Conservation (phyloP, 2,329 filamentous ascomycete genomes). For the Botrytis porri region DNA sequence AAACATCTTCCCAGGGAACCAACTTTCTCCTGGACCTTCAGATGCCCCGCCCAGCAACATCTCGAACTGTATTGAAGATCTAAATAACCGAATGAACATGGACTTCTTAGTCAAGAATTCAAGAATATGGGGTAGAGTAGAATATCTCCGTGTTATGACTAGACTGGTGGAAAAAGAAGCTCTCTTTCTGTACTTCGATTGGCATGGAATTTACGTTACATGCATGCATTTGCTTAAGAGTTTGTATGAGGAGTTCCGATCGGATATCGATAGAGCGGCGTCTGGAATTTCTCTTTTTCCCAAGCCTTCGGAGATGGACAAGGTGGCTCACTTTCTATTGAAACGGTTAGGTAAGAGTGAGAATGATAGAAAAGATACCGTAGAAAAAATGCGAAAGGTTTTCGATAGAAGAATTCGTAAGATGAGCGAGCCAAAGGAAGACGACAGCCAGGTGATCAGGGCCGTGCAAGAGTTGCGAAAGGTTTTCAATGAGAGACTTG, state of each 20-base stretch:
- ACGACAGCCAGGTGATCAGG: too few relatives aligned
- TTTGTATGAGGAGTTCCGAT: background rate
- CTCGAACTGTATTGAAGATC: background rate
- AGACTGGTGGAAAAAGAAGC: conserved; percentile 21
- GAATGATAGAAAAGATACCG: background rate
- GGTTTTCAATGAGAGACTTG: background rate
- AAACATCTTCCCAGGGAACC: background rate
- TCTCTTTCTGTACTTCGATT: conserved; percentile 25
- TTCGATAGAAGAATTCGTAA: too few relatives aligned
- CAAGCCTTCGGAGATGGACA: background rate
- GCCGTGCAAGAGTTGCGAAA: too few relatives aligned
- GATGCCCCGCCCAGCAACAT: background rate
- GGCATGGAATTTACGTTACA: conserved; percentile 19
- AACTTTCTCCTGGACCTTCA: background rate
- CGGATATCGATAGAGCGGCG: background rate
- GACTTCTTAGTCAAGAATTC: conserved; percentile 14
- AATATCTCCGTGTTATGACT: conserved; percentile 22
- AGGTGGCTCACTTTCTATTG: background rate
- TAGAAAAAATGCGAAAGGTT: background rate
- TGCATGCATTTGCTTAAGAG: background rate
- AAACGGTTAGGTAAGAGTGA: background rate
- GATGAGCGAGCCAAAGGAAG: too few relatives aligned
- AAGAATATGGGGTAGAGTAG: conserved; percentile 17
- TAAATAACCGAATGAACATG: background rate
- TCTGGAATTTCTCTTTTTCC: background rate